phyloP scores from a whole-genome alignment of 2,329 filamentous ascomycete species.

The Escovopsis sp. region DNA sequence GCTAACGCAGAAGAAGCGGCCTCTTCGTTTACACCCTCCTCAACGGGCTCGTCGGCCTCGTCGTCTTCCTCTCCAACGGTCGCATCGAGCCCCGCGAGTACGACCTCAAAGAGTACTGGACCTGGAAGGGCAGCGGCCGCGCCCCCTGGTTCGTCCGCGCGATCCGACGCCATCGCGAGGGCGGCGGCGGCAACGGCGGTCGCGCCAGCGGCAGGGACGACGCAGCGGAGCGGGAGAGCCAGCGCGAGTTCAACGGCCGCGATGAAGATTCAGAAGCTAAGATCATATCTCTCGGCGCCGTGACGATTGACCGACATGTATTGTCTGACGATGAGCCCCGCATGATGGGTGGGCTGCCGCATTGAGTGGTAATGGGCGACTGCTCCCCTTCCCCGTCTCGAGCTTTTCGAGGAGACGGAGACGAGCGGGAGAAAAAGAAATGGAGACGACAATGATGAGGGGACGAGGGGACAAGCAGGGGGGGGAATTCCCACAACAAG shows the following conservation, averaged over 20 bases:
- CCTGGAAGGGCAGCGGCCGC: constrained; percentile 33
- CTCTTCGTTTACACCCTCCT: constrained; percentile 39
- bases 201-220: background rate
- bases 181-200: constrained; percentile 2
- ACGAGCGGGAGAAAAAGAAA: too few species aligned
- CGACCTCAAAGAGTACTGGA: constrained; percentile 41
- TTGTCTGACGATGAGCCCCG: constrained; percentile 12
- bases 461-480: too few species aligned
- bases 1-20: constrained; percentile 22
- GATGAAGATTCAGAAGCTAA: constrained; percentile 11
- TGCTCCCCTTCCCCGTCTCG: too few species aligned
- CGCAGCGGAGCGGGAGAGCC: constrained; percentile 5
- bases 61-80: constrained; percentile 29
- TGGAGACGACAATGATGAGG: too few species aligned
- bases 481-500: too few species aligned
- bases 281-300: constrained; percentile 5
- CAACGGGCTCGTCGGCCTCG: constrained; percentile 31
- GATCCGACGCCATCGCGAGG: constrained; percentile 9
- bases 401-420: too few species aligned
- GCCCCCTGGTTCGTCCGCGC: constrained; percentile 34
- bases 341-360: background rate
- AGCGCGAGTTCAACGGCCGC: constrained; percentile 2
- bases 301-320: constrained; percentile 1
- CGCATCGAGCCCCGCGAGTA: constrained; percentile 34
- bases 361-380: too few species aligned